These are phyloP conservation scores for Typha latifolia DNA, from an alignment of 176 grass and related monocot genomes.

Conservation along the genomic window DNA sequence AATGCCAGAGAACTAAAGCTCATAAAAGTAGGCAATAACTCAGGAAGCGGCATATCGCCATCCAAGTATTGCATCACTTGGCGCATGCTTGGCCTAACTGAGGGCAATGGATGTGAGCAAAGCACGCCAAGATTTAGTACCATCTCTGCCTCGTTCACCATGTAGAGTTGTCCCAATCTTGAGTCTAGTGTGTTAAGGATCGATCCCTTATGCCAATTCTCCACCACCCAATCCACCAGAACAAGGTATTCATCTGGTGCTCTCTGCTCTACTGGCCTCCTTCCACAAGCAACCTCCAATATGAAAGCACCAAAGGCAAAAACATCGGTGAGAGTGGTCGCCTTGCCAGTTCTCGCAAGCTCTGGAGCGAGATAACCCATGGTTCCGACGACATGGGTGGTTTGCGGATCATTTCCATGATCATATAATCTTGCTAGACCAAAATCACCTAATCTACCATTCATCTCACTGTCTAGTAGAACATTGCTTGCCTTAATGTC, in stretches of 20 bases:
- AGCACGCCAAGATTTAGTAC: too few species aligned
- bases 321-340: constrained; percentile 17
- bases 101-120: constrained; percentile 14
- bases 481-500: constrained; percentile 27
- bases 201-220: too few species aligned
- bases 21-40: not conserved
- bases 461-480: constrained; percentile 16
- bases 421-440: constrained; percentile 29
- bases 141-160: not conserved
- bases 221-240: too few species aligned
- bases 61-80: constrained; percentile 36
- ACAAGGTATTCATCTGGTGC: too few species aligned
- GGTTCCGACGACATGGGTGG: constrained; percentile 24
- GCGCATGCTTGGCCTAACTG: constrained; percentile 31
- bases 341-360: constrained; percentile 11
- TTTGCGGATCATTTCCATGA: constrained; percentile 22
- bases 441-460: constrained; percentile 28
- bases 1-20: not conserved
- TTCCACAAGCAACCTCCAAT: constrained; percentile 14
- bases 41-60: constrained; percentile 1
- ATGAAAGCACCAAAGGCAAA: constrained; percentile 31
- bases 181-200: too few species aligned
- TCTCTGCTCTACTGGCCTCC: too few species aligned
- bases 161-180: too few species aligned
- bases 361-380: constrained; percentile 31